Evolutionary conservation across 495 filamentous ascomycete genomes (phyloP), one percentile per base, ranked within the genome.

Genomic region (Daldinia bambusicola): DNA sequence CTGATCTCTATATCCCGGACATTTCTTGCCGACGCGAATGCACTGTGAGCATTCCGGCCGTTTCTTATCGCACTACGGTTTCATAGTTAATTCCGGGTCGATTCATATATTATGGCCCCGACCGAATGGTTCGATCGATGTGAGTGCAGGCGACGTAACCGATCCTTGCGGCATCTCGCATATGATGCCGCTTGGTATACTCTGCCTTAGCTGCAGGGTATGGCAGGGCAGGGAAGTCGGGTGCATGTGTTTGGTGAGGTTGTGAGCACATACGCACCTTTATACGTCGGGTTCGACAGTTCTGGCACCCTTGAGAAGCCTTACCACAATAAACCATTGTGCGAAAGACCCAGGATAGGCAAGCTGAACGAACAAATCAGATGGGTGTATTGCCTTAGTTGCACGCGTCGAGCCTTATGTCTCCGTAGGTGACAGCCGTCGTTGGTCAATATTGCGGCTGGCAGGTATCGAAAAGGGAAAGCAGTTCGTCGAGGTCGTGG

Each of bases 291-390:
- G 83, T 84, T 64, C 89, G 85, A 77, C 90, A 92, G 63, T 84
- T 89, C 60, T 86, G 86, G 76, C 90, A 92, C 45, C 89, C 88
- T 71, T 88, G 88, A 68, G 89, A 91, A 70, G 89, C 89, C 70
- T 90, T 92, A 34, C 90, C 89, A 74, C 86, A 86, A 76, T 91
- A 91, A n/a, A 92, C 89, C 89, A 91, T 92, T 55, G 71, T 81
- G 76, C 65, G 63, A 74, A n/a, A 51, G 59, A n/a, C 30, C 63
- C 65, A 64, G 60, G 36, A 70, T 70, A 74, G 67, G 71, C 63
- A 74, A 74, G 38, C 63, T 67, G 58, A 53, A 67, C 67, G 67
- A 71, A 22, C 71, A 74, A 74, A 74, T 74, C 71, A 74, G 55
- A 71, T 56, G 12, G 13, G 45, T 38, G 31, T 58, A 60, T 70